phyloP scores from a whole-genome alignment of 805 yeast genomes.

The Candida parachauliodes region DNA sequence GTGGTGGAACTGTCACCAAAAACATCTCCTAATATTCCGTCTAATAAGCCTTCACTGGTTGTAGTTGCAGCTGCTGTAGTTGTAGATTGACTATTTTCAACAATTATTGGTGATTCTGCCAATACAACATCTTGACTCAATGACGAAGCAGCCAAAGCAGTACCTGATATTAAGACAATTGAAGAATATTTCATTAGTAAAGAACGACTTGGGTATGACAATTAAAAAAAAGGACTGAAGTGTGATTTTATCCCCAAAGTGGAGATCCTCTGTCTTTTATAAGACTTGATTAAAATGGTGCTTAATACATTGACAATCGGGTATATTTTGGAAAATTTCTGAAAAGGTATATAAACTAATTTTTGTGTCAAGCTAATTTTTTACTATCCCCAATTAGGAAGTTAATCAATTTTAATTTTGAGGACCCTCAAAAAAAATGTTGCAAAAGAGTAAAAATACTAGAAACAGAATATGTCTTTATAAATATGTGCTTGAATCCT shows the following conservation, averaged over 20 bases:
- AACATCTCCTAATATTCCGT: not conserved
- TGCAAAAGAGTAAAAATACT: constrained; percentile 1
- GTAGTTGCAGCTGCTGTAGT: constrained; percentile 11
- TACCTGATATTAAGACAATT: constrained; percentile 2
- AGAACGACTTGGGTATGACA: constrained; percentile 4
- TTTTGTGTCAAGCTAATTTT: not conserved
- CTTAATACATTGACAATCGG: no score
- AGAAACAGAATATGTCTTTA: not conserved
- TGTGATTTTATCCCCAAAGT: no score
- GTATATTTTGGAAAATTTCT: constrained; percentile 1
- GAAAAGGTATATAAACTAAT: not conserved
- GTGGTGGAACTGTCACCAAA: constrained; percentile 1
- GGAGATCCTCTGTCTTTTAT: not conserved
- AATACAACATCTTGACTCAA: not conserved
- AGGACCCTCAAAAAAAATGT: not conserved
- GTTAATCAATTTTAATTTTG: not conserved
- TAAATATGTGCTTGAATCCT: not conserved
- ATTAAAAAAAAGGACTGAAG: no score
- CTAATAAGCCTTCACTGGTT: constrained; percentile 10
- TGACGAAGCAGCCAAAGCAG: constrained; percentile 1
- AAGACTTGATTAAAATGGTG: no score
- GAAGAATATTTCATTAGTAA: constrained; percentile 5
- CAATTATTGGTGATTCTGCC: constrained; percentile 3
- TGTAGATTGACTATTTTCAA: not conserved
- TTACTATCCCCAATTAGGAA: constrained; percentile 5